Evolutionary conservation across 2,329 filamentous ascomycete genomes (phyloP), one percentile per base, ranked within the genome.

Genomic region (Geosmithia morbida): DNA sequence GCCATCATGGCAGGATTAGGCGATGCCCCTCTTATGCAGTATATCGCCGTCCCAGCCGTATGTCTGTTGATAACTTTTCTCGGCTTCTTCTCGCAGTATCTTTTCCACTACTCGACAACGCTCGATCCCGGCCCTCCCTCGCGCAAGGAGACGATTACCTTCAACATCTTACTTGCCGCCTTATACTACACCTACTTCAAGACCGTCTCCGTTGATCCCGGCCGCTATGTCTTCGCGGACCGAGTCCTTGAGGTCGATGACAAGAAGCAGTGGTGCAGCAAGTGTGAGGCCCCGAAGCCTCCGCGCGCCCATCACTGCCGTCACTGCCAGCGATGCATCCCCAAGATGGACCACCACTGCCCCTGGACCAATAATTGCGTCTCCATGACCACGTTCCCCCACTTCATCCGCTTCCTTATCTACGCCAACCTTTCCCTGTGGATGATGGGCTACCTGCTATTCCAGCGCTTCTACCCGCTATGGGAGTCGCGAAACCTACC

Each of bases 291-390:
- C 33, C 78, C 78, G 13, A 92, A 92, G 58, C 85, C 87, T 2
- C 79, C 82, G 1, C 71, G 87, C 52, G 78, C 85, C 1, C 87
- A 92, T 69, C 87, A 94, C 68, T 94, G 87, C 66, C 81, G 80
- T 52, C 75, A 77, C 54, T 94, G 86, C 66, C 69, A 70, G 52
- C 77, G 81, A 55, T 88, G 85, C 62, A 76, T 88, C 45, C 82
- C 83, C 39, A 83, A 79, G 64, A 89, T 89, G 85, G 85, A 89
- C 65, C 84, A 88, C 65, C 85, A 94, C 66, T 92, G 86, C 59
- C 85, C 86, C 2, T 92, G 86, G 86, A 90, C 85, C 3, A 69
- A 66, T 51, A 90, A 89, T 64, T 94, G 87, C 66, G 84, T 92
- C 47, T 88, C 84, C 13, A 76, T 88, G 61, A 81, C 80, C 50